Base-by-base conservation (phyloP, 2,329 filamentous ascomycete species). In the Anisogramma anomala region DNA sequence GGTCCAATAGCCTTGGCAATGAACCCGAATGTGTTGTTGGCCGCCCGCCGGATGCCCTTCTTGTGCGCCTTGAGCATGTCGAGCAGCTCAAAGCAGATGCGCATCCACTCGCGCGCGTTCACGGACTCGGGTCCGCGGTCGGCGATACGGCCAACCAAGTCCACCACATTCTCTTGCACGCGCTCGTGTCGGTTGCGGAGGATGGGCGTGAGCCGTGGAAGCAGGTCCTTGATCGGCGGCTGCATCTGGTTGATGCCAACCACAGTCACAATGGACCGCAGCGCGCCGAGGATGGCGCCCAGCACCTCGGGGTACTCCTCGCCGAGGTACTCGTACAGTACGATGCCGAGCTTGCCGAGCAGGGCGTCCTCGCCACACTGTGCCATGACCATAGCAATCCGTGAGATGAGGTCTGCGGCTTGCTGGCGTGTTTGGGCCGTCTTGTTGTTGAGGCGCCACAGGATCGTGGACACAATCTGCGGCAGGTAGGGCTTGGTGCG, bases 61-160 rank as follows among this genome's bases (percentile, higher is more conserved):
- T 98, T 98, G 71, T 98, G 91, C 6, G 91, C 91, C 65, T 98
- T 98, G 55, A 98, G 76, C 91, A 98, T 98, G 64, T 98, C 91
- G 22, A 98, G 77, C 40, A 98, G 71, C 67, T 98, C 91, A 62
- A 98, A 98, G 66, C 91, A 98, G 60, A 98, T 98, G 59, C 91
- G 81, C 93, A 98, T 98, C 91, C 91, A 98, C 64, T 98, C 91
- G 55, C 91, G 78, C 11, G 91, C 88, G 57, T 94, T 94, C 58
- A 98, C 91, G 49, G 84, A 89, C 62, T 98, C 91, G 1, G 91
- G 88, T 1, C 91, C 93, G 50, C 91, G 84, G 63, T 98, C 91
- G 13, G 93, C 91, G 53, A 98, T 96, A 70, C 91, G 89, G 42
- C 91, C 91, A 15, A 98, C 91, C 2, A 98, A 73, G 59, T 98